Base-by-base conservation (phyloP, 1,284 basidiomycete species). In the Cryptococcus wingfieldii region DNA sequence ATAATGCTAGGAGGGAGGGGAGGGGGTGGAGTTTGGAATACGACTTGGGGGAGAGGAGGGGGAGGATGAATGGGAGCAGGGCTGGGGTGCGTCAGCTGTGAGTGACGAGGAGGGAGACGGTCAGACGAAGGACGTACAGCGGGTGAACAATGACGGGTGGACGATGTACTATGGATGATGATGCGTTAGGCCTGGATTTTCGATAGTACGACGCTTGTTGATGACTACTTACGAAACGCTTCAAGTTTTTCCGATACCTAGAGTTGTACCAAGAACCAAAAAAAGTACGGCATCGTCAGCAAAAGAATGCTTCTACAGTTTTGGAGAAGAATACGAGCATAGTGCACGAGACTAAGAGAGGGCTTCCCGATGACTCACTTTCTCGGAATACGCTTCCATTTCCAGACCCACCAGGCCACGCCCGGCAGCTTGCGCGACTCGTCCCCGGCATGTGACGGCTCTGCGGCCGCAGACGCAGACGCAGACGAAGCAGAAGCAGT, bases 181-280 rank as follows among this genome's bases (percentile, higher is more conserved):
- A 23, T 23, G 25, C 18, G n/a, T 14, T 13, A 3, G 48, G n/a
- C 44, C 23, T 25, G 28, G 38, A 31, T 3, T 45, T 18, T n/a
- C n/a, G 14, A 19, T 9, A 43, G 38, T 23, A 25, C n/a, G 34
- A 23, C 18, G 19, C 34, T 23, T 23, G 23, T 23, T 23, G 23
- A 23, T 25, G 25, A 18, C 23, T 25, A 56, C 66, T 38, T 47
- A 71, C 69, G 49, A 75, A 53, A 25, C 68, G 55, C 54, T 72
- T 72, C 25, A 73, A 59, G 44, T 73, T 71, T 55, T 75, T 75
- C 9, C 72, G 60, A 55, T 66, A 69, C 52, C 71, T 73, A 57
- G 54, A 23, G 23, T 23, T 23, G 18, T 25, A 19, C 23, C 23
- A 23, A 23, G 23, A 3, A 23, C 23, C 23, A 23, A 3, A 23